phyloP scores from a whole-genome alignment of 2,329 filamentous ascomycete genomes.

The Amylocarpus encephaloides region DNA sequence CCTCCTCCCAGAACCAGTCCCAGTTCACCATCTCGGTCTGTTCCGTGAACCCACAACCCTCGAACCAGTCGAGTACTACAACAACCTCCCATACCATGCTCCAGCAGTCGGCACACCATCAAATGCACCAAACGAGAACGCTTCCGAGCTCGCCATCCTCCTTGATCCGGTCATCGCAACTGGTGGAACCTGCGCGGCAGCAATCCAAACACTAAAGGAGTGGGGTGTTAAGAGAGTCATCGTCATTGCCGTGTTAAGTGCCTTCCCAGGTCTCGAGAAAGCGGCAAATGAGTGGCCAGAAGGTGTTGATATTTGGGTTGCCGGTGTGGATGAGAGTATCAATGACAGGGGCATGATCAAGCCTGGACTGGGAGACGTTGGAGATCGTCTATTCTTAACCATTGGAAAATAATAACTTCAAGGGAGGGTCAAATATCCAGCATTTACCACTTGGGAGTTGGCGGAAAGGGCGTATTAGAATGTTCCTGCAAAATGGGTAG shows the following conservation, averaged over 20 bases:
- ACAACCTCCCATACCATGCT: constrained; percentile 79
- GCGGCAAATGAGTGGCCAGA: constrained; percentile 75
- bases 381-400: constrained; percentile 83
- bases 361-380: constrained; percentile 84
- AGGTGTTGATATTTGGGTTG: constrained; percentile 73
- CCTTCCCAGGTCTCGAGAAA: constrained; percentile 59
- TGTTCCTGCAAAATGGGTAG: background rate
- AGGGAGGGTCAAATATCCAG: background rate
- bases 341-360: constrained; percentile 83
- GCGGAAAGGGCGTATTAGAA: background rate
- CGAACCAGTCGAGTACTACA: constrained; percentile 93
- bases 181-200: constrained; percentile 80
- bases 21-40: constrained; percentile 88
- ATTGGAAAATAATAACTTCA: constrained; percentile 62
- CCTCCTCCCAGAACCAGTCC: constrained; percentile 71
- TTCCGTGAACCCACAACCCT: constrained; percentile 86
- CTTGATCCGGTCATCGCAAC: constrained; percentile 93
- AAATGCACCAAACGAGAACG: constrained; percentile 33
- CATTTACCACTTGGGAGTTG: background rate
- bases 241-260: constrained; percentile 69
- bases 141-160: constrained; percentile 66
- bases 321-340: constrained; percentile 67
- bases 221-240: constrained; percentile 85
- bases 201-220: constrained; percentile 80
- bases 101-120: constrained; percentile 36